phyloP scores from a whole-genome alignment of 495 filamentous ascomycete species.

The Xylaria bambusicola region DNA sequence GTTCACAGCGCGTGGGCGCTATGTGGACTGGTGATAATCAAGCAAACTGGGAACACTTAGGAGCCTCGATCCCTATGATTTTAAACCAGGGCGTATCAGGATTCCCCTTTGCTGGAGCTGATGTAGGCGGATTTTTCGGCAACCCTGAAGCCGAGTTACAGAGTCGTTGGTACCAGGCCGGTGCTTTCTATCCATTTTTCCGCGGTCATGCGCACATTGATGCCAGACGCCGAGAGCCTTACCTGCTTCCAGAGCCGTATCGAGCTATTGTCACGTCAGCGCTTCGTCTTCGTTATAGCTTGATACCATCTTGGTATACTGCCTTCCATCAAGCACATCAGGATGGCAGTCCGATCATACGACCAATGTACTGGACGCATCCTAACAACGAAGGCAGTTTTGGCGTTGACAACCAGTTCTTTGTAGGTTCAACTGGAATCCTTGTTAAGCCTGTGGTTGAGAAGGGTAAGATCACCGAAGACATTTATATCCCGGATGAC shows the following conservation, averaged over 20 bases:
- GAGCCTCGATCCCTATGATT: constrained; percentile 85
- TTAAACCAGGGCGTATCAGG: constrained; percentile 88
- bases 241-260: constrained; percentile 82
- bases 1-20: constrained; percentile 83
- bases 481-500: constrained; percentile 84
- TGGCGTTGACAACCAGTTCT: constrained; percentile 88
- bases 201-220: constrained; percentile 71
- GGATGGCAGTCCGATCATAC: constrained; percentile 82
- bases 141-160: constrained; percentile 90
- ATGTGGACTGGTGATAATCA: constrained; percentile 99
- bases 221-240: constrained; percentile 89
- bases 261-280: constrained; percentile 83
- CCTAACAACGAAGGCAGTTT: constrained; percentile 86
- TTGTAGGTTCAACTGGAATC: constrained; percentile 81
- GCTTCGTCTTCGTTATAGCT: constrained; percentile 81
- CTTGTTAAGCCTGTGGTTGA: constrained; percentile 84
- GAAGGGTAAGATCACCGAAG: constrained; percentile 68
- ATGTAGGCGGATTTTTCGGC: constrained; percentile 97
- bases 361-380: constrained; percentile 89
- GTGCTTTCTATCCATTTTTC: constrained; percentile 98
- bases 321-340: constrained; percentile 87
- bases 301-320: constrained; percentile 95
- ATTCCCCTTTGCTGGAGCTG: constrained; percentile 91
- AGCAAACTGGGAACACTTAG: constrained; percentile 89
- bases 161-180: constrained; percentile 94